Percentiles rank a stretch among this genome's conserved stretches.
These are phyloP conservation scores for Tilletiopsis washingtonensis DNA, from an alignment of 1,284 basidiomycete genomes.

Conservation along the genomic window DNA sequence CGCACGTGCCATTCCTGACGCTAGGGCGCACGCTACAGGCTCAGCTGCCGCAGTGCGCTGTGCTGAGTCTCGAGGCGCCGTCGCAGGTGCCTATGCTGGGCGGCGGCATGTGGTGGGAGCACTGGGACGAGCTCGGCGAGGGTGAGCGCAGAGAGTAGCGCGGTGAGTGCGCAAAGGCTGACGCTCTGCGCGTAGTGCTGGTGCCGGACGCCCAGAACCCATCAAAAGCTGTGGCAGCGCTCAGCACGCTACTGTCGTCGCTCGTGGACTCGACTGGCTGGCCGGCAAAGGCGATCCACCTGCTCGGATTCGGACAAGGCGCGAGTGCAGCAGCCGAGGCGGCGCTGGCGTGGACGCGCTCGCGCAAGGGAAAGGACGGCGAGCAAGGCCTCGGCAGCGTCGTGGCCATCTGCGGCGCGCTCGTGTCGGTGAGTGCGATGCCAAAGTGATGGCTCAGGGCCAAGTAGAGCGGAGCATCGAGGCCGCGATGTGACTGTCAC, in stretches of 20 bases:
- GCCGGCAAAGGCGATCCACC: constrained; percentile 62
- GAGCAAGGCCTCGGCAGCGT: constrained; percentile 40
- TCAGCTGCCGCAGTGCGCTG: constrained; percentile 71
- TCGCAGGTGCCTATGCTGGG: constrained; percentile 75
- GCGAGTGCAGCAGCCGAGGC: constrained; percentile 70
- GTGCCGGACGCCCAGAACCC: neutral
- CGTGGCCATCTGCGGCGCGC: constrained; percentile 16
- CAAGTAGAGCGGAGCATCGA: neutral
- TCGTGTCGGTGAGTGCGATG: constrained; percentile 12
- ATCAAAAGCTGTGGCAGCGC: constrained; percentile 52
- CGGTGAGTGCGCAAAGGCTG: constrained; percentile 50
- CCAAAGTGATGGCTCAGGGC: neutral
- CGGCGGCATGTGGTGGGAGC: constrained; percentile 67
- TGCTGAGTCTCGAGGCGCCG: constrained; percentile 69
- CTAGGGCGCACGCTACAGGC: constrained; percentile 62
- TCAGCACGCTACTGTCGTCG: constrained; percentile 57
- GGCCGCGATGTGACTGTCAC: neutral
- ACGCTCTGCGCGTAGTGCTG: constrained; percentile 40
- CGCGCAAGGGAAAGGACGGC: constrained; percentile 51
- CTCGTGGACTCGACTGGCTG: constrained; percentile 57
- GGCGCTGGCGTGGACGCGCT: constrained; percentile 53
- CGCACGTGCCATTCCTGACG: constrained; percentile 64
- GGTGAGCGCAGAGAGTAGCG: constrained; percentile 48
- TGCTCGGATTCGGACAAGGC: constrained; percentile 85
- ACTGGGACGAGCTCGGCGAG: constrained; percentile 66